Conservation (phyloP, 2,329 filamentous ascomycete genomes). For the Cordyceps cateniannulata region DNA sequence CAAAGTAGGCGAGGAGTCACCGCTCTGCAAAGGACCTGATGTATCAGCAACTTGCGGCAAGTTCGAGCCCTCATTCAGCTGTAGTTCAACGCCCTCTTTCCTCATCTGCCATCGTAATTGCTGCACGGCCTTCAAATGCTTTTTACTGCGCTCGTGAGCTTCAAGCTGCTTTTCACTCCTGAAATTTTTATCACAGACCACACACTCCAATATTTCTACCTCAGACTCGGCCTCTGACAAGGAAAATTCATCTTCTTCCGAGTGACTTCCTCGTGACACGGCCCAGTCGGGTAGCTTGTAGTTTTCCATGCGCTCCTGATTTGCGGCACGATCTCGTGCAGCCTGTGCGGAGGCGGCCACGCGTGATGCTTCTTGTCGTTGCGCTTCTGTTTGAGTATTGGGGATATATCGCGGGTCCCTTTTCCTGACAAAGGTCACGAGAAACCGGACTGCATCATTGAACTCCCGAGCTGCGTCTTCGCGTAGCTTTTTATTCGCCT, state of each 20-base stretch:
- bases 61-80: constrained; percentile 31
- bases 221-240: constrained; percentile 49
- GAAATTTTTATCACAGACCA: constrained; percentile 72
- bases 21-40: neutral
- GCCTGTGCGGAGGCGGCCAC: constrained; percentile 79
- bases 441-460: constrained; percentile 81
- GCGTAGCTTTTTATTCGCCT: constrained; percentile 80
- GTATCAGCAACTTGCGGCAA: neutral
- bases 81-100: constrained; percentile 63
- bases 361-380: constrained; percentile 71
- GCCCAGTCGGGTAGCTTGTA: constrained; percentile 71
- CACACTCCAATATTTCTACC: constrained; percentile 62
- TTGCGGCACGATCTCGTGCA: constrained; percentile 71
- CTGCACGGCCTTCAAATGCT: constrained; percentile 82
- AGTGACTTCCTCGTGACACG: constrained; percentile 47
- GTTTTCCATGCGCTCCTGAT: constrained; percentile 64
- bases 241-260: constrained; percentile 55
- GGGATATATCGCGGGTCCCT: constrained; percentile 79
- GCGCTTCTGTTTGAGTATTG: constrained; percentile 69
- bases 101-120: constrained; percentile 76
- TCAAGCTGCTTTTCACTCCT: constrained; percentile 89
- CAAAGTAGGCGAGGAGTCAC: neutral
- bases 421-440: constrained; percentile 85
- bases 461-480: constrained; percentile 82
- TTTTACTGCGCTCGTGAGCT: constrained; percentile 93